Conservation (phyloP, 2,329 filamentous ascomycete species). For the Botrytis cinerea region DNA sequence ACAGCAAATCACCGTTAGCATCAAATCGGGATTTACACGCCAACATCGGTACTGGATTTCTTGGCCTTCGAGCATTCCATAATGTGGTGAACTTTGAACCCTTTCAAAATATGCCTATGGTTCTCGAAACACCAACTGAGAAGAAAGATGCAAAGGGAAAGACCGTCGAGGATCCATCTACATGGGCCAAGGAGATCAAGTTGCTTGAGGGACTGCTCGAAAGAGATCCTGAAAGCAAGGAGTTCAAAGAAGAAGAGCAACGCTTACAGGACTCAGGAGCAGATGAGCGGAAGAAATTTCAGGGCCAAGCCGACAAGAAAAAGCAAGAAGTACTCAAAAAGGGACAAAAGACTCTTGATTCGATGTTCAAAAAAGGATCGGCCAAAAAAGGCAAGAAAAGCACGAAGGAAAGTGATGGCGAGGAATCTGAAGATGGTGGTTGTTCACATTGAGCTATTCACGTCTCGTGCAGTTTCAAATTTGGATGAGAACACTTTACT, state of each 20-base stretch:
- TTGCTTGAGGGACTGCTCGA: conserved; percentile 85
- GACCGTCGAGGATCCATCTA: conserved; percentile 71
- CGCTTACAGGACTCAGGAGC: conserved; percentile 68
- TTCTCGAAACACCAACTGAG: conserved; percentile 95
- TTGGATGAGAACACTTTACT: not conserved
- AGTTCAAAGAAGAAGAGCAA: conserved; percentile 67
- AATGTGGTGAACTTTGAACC: conserved; percentile 80
- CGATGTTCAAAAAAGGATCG: conserved; percentile 44
- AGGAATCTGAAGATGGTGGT: conserved; percentile 34
- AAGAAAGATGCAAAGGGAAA: conserved; percentile 65
- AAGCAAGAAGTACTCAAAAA: conserved; percentile 71
- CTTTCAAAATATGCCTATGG: conserved; percentile 81
- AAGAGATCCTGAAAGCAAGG: conserved; percentile 73
- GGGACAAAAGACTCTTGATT: conserved; percentile 47
- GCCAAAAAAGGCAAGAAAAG: conserved; percentile 45
- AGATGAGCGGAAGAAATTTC: conserved; percentile 71
- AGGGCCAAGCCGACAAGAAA: conserved; percentile 79
- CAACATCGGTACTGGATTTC: conserved; percentile 93
- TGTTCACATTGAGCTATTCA: conserved; percentile 36
- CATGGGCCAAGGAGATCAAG: conserved; percentile 96
- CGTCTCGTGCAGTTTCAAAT: not conserved
- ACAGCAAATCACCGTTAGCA: conserved; percentile 85
- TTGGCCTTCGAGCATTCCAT: conserved; percentile 88
- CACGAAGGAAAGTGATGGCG: conserved; percentile 40
- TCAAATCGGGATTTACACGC: conserved; percentile 89